Evolutionary conservation across 768 basidiomycete genomes (phyloP).

Genomic region (Leccinum barrowsii): DNA sequence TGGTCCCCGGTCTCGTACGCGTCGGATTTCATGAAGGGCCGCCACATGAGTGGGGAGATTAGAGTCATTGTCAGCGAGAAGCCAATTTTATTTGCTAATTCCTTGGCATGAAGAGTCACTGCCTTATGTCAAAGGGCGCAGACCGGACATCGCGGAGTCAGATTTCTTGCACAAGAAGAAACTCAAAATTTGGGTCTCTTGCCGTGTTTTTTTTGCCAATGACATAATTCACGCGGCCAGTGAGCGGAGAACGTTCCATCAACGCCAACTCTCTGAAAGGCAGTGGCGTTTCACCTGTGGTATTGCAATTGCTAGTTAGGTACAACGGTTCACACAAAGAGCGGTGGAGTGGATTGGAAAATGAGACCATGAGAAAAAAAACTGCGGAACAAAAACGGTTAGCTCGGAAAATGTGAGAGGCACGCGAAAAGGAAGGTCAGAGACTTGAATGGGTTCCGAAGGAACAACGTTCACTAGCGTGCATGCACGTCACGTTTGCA

Average conservation of each 20-base stretch:
- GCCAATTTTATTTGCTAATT: conserved; percentile 5
- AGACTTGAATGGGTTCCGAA: conserved; percentile 83
- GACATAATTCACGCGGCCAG: neutral
- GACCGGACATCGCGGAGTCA: neutral
- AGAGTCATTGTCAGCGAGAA: neutral
- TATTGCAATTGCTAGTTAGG: conserved; percentile 8
- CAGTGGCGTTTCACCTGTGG: neutral
- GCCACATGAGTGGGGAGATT: conserved; percentile 11
- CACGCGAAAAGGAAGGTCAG: conserved; percentile 40
- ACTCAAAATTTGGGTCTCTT: neutral
- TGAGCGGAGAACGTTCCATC: neutral
- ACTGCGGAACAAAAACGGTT: conserved; percentile 9
- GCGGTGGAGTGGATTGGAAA: neutral
- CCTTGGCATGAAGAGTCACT: neutral
- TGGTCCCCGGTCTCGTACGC: conserved; percentile 2
- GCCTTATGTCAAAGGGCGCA: neutral
- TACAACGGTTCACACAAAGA: conserved; percentile 13
- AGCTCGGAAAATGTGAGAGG: conserved; percentile 7
- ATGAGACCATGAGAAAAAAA: neutral
- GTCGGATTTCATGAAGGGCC: conserved; percentile 12
- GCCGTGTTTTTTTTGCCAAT: neutral
- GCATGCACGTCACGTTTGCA: conserved; percentile 58
- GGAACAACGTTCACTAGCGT: conserved; percentile 54
- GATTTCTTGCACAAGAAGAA: neutral
- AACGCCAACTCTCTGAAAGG: neutral